A percentile compares a stretch with the other conserved stretches of the same genome.
phyloP scores from a whole-genome alignment of 805 yeast species.

The Kuraishia hungarica region DNA sequence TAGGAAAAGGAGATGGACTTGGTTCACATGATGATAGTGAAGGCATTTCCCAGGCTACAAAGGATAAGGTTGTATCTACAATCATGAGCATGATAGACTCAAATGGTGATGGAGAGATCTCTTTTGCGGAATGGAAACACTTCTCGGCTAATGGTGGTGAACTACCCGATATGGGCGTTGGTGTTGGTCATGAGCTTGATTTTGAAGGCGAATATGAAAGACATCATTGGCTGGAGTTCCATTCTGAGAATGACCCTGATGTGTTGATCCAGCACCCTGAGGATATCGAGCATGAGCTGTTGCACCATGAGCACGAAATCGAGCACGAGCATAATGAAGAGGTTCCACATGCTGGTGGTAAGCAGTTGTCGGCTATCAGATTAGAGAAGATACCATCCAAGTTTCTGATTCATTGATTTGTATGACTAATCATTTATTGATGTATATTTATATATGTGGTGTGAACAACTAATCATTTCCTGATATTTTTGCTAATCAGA shows the following conservation, averaged over 20 bases:
- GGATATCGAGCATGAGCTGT: conserved; percentile 79
- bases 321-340: conserved; percentile 34
- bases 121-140: conserved; percentile 60
- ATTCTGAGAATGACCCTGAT: conserved; percentile 73
- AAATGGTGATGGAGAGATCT: conserved; percentile 55
- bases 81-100: conserved; percentile 57
- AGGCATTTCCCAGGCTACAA: conserved; percentile 44
- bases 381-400: conserved; percentile 12
- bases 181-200: conserved; percentile 91
- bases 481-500: too few species aligned
- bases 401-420: conserved; percentile 8
- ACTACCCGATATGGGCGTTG: conserved; percentile 88
- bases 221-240: conserved; percentile 87
- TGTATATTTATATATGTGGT: background rate
- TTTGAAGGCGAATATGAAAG: conserved; percentile 90
- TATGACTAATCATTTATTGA: too few species aligned
- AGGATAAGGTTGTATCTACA: conserved; percentile 43
- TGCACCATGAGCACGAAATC: conserved; percentile 81
- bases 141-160: conserved; percentile 56
- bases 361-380: conserved; percentile 11
- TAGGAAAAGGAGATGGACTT: conserved; percentile 88
- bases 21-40: conserved; percentile 68
- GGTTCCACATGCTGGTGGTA: conserved; percentile 3
- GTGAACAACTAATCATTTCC: too few species aligned
- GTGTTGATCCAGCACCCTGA: conserved; percentile 75